phyloP scores from a whole-genome alignment of 208 protist genomes.

The Leishmania aethiopica region DNA sequence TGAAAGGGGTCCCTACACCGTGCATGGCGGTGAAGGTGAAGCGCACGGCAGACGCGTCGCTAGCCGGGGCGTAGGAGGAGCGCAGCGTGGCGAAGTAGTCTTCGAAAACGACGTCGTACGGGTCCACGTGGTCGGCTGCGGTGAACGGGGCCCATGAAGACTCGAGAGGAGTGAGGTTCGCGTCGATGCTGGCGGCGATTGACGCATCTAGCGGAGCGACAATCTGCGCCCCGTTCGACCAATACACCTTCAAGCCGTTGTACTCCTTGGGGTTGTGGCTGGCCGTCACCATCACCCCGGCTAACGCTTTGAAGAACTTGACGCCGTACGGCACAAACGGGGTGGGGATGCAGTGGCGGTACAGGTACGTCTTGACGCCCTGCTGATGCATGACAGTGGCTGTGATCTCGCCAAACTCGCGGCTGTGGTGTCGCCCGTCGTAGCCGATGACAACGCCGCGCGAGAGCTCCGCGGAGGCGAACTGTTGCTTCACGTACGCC shows the following conservation, averaged over 20 bases:
- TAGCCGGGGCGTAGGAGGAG: slow-evolving; percentile 37
- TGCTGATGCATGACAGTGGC: slow-evolving; percentile 86
- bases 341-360: slow-evolving; percentile 83
- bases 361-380: slow-evolving; percentile 90
- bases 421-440: slow-evolving; percentile 95
- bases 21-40: slow-evolving; percentile 91
- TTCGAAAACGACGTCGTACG: slow-evolving; percentile 53
- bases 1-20: slow-evolving; percentile 95
- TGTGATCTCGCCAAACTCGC: slow-evolving; percentile 86
- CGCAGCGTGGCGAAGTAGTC: slow-evolving; percentile 68
- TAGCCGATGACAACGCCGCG: slow-evolving; percentile 94
- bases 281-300: slow-evolving; percentile 98
- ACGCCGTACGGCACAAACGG: slow-evolving; percentile 93
- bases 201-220: slow-evolving; percentile 94
- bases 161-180: slow-evolving; percentile 84
- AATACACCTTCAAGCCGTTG: slow-evolving; percentile 99
- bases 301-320: slow-evolving; percentile 49
- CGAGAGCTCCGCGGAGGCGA: slow-evolving; percentile 33
- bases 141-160: slow-evolving; percentile 55
- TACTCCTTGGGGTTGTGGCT: slow-evolving; percentile 99
- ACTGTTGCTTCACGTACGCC: slow-evolving; percentile 56
- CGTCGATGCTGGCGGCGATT: slow-evolving; percentile 90
- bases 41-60: slow-evolving; percentile 30
- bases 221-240: slow-evolving; percentile 96
- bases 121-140: slow-evolving; percentile 48